Conservation (phyloP, 2,329 filamentous ascomycete species). For the Ascochyta rabiei region DNA sequence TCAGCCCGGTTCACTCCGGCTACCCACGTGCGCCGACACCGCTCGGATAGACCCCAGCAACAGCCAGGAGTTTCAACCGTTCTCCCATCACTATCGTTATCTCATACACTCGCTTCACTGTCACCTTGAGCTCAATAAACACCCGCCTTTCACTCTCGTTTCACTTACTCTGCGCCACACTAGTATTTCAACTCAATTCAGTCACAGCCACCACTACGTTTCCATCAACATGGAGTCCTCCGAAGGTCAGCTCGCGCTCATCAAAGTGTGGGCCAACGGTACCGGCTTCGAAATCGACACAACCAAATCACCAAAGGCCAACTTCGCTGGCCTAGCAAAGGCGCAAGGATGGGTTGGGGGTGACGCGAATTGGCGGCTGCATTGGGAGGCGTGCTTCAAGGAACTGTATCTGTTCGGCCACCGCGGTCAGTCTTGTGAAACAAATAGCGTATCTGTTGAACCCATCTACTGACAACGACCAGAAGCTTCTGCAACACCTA, state of each 20-base stretch:
- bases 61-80: background rate
- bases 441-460: background rate
- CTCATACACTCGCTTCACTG: background rate
- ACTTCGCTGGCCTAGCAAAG: constrained; percentile 31
- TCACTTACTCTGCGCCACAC: background rate
- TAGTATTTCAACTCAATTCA: background rate
- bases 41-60: constrained; percentile 1
- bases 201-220: background rate
- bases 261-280: constrained; percentile 20
- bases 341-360: constrained; percentile 27
- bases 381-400: constrained; percentile 27
- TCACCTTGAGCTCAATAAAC: background rate
- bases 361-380: constrained; percentile 18
- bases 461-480: background rate
- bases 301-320: constrained; percentile 21
- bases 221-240: constrained; percentile 8
- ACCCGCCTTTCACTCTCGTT: background rate
- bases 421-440: constrained; percentile 1
- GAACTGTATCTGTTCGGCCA: constrained; percentile 20
- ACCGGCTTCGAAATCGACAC: constrained; percentile 18
- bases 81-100: background rate
- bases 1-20: constrained; percentile 1
- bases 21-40: constrained; percentile 1
- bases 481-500: background rate
- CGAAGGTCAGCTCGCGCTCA: constrained; percentile 16